Conservation (phyloP, 2,329 filamentous ascomycete species). For the Fusarium succisae region DNA sequence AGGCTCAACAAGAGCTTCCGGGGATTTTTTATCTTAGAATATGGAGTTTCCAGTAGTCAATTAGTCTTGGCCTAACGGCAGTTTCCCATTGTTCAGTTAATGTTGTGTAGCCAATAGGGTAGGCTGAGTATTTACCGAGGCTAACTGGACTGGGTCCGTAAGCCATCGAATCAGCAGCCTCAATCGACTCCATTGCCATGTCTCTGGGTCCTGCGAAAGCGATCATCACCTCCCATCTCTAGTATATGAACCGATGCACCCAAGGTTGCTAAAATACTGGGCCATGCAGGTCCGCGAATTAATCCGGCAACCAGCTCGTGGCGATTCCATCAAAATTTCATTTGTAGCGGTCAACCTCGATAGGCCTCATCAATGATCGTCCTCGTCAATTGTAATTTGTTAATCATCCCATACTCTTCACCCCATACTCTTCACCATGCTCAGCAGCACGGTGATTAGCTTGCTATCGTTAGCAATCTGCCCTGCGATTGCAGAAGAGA, state of each 20-base stretch:
- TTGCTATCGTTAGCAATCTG: not conserved
- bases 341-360: not conserved
- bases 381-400: not conserved
- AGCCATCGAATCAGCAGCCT: not conserved
- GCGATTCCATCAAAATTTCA: not conserved
- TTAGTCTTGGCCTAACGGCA: too few species aligned
- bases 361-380: accelerated
- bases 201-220: not conserved
- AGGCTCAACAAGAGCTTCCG: too few species aligned
- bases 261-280: not conserved
- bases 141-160: not conserved
- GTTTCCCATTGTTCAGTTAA: too few species aligned
- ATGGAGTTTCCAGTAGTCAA: too few species aligned
- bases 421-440: too few species aligned
- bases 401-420: too few species aligned
- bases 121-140: not conserved
- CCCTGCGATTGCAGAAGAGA: not conserved
- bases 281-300: not conserved
- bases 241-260: not conserved
- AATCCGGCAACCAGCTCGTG: not conserved
- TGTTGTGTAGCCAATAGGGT: not conserved
- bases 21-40: too few species aligned
- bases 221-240: not conserved
- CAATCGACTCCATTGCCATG: not conserved
- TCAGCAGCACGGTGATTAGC: not conserved